These are phyloP conservation scores for Rosa lucieae DNA, from an alignment of 306 rosid genomes.

Conservation along the genomic window DNA sequence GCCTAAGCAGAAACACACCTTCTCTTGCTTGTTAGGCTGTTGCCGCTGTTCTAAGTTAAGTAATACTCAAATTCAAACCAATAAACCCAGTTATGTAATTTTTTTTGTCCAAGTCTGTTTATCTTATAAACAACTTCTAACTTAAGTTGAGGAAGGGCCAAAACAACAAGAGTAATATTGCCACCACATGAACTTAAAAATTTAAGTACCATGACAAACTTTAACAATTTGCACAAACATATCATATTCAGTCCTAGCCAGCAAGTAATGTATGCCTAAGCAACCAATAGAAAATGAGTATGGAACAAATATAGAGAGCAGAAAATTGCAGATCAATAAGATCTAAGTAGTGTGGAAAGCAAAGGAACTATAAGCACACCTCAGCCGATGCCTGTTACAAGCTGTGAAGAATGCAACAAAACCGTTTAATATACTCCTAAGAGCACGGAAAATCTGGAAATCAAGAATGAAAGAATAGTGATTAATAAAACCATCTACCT, in stretches of 20 bases:
- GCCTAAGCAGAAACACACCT: not conserved
- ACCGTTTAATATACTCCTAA: constrained; percentile 81
- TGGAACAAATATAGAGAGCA: constrained; percentile 1
- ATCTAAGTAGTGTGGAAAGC: not conserved
- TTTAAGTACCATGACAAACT: not conserved
- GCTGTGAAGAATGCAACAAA: constrained; percentile 83
- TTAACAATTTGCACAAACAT: not conserved
- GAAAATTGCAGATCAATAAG: not conserved
- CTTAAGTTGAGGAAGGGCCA: not conserved
- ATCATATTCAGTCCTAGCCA: not conserved
- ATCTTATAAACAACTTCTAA: not conserved
- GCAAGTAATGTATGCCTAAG: not conserved
- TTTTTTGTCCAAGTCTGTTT: not conserved
- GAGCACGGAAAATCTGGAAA: constrained; percentile 84
- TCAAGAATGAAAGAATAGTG: constrained; percentile 2
- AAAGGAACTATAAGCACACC: constrained; percentile 44
- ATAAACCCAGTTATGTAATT: not conserved
- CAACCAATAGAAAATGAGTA: not conserved
- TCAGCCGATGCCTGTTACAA: constrained; percentile 96
- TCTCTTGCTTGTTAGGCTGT: not conserved
- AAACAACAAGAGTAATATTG: not conserved
- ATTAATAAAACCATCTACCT: constrained; percentile 29
- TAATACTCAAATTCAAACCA: too few species aligned
- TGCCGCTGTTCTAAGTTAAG: not conserved
- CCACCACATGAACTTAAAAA: too few species aligned